Evolutionary conservation across 306 rosid genomes (phyloP), one percentile per base, ranked within the genome.

Genomic region (Vigna hirtella): DNA sequence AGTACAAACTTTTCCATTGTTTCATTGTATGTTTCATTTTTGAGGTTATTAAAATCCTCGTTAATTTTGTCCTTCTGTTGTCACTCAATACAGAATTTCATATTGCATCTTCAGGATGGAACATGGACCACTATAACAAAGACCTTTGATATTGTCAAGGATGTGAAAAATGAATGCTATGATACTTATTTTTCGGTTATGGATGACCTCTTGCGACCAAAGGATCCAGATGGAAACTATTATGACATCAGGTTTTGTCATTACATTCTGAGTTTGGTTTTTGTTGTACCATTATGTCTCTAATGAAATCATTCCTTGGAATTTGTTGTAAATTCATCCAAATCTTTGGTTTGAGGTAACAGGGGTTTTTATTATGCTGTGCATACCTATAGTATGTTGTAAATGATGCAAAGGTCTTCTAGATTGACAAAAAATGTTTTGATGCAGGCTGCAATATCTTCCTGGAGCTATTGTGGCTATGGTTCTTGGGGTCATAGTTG

Each of bases 221-320:
- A 73, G 77, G 89, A 85, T 69, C 86, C 92, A 12, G 81, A 67
- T 52, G 88, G 79, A 64, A 86, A 86, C 78, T 91, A 87, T 58
- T 87, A 87, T 59, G 99, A 95, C 74, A 93, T 95, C 81, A 88
- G 89, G 99, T 95, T 83, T 70, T 16, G 53, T 51, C 67, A 62
- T 71, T 32, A n/a, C 53, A n/a, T 67, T 53, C 62, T 62, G 15
- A 50, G 12, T 62, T 52, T 43, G 14, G 17, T 56, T 62, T 5
- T 15, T 77, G 74, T 24, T 73, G 22, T 45, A 62, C 73, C 59
- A 26, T 40, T 18, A 32, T 56, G 42, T 65, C 52, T 26, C 4
- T 18, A 22, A 9, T 73, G 72, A 67, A 66, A 34, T 6, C 36
- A 45, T 45, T 20, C 22, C 49, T 53, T 49, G 14, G 47, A 80